Conservation (phyloP, 1,139 yeast species). For the Kurtzmaniella quercitrusa region DNA sequence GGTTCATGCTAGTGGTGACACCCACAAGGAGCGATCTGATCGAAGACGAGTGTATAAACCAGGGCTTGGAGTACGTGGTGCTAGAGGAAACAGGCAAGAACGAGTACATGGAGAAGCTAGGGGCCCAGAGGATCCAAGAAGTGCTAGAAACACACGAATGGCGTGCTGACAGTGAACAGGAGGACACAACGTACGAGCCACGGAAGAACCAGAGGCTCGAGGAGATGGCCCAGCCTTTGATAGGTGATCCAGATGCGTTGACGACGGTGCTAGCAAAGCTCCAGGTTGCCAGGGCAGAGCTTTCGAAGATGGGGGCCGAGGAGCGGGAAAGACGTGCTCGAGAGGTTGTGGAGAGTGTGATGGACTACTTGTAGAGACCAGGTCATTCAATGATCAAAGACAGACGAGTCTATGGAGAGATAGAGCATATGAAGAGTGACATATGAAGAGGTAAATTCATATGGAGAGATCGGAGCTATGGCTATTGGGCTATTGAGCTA, state of each 20-base stretch:
- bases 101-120: constrained; percentile 24
- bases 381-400: no score
- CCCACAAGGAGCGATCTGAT: constrained; percentile 15
- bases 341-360: constrained; percentile 31
- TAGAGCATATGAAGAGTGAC: no score
- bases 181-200: constrained; percentile 1
- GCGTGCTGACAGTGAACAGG: constrained; percentile 13
- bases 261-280: constrained; percentile 25
- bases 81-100: constrained; percentile 20
- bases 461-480: no score
- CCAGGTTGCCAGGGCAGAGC: constrained; percentile 26
- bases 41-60: constrained; percentile 26
- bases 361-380: constrained; percentile 24
- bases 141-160: constrained; percentile 40
- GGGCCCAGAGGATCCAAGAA: constrained; percentile 30
- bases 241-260: constrained; percentile 20
- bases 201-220: constrained; percentile 19
- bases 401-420: no score
- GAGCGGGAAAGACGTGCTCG: constrained; percentile 29
- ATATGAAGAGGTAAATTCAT: no score
- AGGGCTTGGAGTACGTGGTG: constrained; percentile 30
- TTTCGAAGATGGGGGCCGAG: constrained; percentile 18
- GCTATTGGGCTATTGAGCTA: no score
- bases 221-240: constrained; percentile 24
- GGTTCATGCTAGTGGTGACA: constrained; percentile 26